Base-by-base conservation (phyloP, 2,329 filamentous ascomycete genomes). In the Ceratocystis smalleyi region DNA sequence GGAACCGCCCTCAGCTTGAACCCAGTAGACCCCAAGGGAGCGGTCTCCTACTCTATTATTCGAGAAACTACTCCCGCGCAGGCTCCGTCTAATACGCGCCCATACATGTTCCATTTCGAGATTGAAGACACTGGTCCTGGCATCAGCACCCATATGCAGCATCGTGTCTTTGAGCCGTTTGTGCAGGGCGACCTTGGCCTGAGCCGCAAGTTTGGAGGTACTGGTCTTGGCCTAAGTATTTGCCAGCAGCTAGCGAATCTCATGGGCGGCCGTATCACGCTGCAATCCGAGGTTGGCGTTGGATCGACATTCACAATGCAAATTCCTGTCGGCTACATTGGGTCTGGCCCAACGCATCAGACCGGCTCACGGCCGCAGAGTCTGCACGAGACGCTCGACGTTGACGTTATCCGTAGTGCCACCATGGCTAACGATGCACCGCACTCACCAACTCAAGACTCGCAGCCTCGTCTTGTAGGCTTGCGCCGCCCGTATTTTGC, bases 101-200 rank as follows among this genome's bases (percentile, higher is more conserved):
- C 82, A n/a, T 82, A 88, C 63, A 72, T 84, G 8, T 95, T 95
- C 69, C 88, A 95, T 70, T 95, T 96, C 67, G 88, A 95, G 71
- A 89, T 96, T 0, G 81, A 90, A 71, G 91, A 96, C 69, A 92
- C 86, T 0, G 91, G 91, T 0, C 91, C 90, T 0, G 91, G 91
- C 32, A 95, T 96, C 64, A 83, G 89, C 0, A 81, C 85, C 5
- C 77, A 86, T 68, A 82, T 95, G 73, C 89, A 91, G 69, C 79
- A 88, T 65, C 86, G 86, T 69, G 89, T 96, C 8, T 96, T 96
- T 71, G 91, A 96, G 72, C 91, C 91, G 0, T 96, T 96, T 71
- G 88, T 96, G 0, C 91, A 96, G 73, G 91, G 88, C n/a, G 91
- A 96, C 71, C 76, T 94, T 1, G 88, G 90, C 0, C 76, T 96